These are phyloP conservation scores for Mucor racemosus DNA, from an alignment of 371 early-diverging fungal species.

Conservation along the genomic window DNA sequence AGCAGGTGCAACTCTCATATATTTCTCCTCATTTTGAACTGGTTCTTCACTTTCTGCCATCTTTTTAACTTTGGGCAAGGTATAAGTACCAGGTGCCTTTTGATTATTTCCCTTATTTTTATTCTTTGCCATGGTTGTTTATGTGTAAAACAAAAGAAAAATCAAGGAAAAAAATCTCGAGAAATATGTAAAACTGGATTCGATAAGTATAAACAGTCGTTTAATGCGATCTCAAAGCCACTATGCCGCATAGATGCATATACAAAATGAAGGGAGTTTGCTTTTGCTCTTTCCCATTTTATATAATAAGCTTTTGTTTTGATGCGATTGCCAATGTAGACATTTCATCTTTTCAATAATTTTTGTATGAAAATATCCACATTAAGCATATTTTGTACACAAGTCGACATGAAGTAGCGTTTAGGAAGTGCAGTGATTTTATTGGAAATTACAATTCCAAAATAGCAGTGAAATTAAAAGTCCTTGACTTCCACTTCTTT, in stretches of 20 bases:
- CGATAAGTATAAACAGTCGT: slow-evolving; percentile 6
- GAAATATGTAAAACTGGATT: not conserved
- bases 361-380: no score
- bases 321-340: no score
- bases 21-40: slow-evolving; percentile 44
- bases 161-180: slow-evolving; percentile 10
- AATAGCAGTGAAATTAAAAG: no score
- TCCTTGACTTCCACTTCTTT: no score
- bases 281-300: not conserved
- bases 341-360: no score
- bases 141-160: not conserved
- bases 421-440: no score
- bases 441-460: no score
- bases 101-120: not conserved
- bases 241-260: not conserved
- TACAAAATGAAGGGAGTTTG: no score
- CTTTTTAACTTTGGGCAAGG: slow-evolving; percentile 2
- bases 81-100: not conserved
- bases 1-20: slow-evolving; percentile 28
- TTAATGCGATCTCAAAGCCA: not conserved
- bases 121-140: slow-evolving; percentile 7
- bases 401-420: no score
- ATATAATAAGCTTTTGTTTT: no score
- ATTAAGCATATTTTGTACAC: no score
- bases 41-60: slow-evolving; percentile 14